Base-by-base conservation (phyloP, 768 basidiomycete genomes). In the Termitomyces sp. region DNA sequence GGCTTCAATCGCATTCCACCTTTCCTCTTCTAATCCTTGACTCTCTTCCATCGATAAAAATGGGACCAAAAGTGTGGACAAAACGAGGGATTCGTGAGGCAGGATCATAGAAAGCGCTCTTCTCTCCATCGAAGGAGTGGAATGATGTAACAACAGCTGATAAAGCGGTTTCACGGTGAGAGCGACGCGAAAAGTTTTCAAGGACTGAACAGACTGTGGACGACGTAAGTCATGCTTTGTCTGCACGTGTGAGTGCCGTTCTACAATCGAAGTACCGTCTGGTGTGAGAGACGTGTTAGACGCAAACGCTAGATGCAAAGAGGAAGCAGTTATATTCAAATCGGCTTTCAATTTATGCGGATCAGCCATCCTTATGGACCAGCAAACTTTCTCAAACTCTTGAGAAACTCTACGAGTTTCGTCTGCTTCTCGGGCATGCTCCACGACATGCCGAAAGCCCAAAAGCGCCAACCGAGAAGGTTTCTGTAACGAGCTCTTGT, bases 391-490 rank as follows among this genome's bases (percentile, higher is more conserved):
- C 59, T 78, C 71, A 3, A 90, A 71, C 36, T 87, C 86, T 54
- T 79, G 77, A 4, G 79, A 74, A 50, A 88, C 79, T 62, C 73
- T 77, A 14, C 74, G 75, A 16, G 71, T 68, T 49, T 84, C 80
- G 44, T 84, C 81, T 41, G 75, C 72, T 54, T 82, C 84, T 28
- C 78, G 78, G 3, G 74, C 86, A 56, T 83, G 78, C 35, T 89
- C 87, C 1, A 88, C 86, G 13, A 87, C 81, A 24, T 88, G 84
- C 48, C 77, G 76, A 61, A 87, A 83, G 1, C 81, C 84, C 13
- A 85, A 68, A 47, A 76, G 76, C 6, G 76, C 75, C 32, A 86
- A 66, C 14, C 80, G 74, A 35, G 80, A 82, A 5, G 74, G 75
- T 62, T 82, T 85, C 10, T 57, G 56, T 45, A 52, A 44, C 22